Evolutionary conservation across 1,284 basidiomycete species (phyloP).

Genomic region (Polyporus tsugae): DNA sequence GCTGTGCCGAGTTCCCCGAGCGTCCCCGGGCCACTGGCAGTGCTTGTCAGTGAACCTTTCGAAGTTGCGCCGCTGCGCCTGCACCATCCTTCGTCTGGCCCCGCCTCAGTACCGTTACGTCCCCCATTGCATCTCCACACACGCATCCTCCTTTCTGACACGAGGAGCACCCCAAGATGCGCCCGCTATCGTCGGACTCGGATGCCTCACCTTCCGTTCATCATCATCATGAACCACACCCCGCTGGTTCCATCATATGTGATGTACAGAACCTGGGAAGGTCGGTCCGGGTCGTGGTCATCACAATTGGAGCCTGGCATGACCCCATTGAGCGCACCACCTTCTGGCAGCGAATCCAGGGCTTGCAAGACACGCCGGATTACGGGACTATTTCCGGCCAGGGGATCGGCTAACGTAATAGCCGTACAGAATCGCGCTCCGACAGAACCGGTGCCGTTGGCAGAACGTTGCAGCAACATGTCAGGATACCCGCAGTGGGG

Average conservation of each 20-base stretch:
- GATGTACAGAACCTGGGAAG: slow-evolving; percentile 2
- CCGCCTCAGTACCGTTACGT: not conserved
- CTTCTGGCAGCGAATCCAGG: slow-evolving; percentile 1
- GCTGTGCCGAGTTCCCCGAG: not conserved
- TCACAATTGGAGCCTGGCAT: not conserved
- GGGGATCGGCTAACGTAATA: not conserved
- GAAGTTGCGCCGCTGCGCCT: not conserved
- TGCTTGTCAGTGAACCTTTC: not conserved
- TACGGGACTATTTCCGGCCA: not conserved
- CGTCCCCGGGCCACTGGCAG: no score
- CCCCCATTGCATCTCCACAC: not conserved
- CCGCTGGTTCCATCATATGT: not conserved
- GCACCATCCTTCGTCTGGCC: not conserved
- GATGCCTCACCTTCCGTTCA: not conserved
- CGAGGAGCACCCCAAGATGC: not conserved
- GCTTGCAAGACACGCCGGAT: not conserved
- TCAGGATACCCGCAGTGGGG: not conserved
- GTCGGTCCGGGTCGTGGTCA: not conserved
- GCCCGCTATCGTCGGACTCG: not conserved
- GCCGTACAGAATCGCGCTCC: not conserved
- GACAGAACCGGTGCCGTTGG: not conserved
- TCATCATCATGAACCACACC: not conserved
- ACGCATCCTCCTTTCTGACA: not conserved
- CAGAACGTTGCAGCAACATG: not conserved
- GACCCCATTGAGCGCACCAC: not conserved